Evolutionary conservation across 2,329 filamentous ascomycete species (phyloP).

Genomic region (Nemania sp.): DNA sequence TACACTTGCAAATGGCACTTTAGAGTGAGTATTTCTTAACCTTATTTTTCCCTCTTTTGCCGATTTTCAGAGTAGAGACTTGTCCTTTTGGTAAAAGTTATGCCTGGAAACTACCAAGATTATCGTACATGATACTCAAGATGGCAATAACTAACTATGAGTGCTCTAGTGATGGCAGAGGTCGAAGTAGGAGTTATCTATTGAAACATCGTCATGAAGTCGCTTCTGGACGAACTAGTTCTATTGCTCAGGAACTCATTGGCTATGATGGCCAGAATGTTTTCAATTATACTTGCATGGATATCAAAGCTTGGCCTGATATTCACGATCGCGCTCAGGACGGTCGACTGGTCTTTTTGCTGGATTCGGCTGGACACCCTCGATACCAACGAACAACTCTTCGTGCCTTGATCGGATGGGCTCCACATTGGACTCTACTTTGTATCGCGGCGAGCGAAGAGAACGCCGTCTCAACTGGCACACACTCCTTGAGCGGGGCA

Average conservation of each 20-base stretch:
- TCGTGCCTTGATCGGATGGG: slow-evolving; percentile 92
- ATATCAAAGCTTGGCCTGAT: slow-evolving; percentile 93
- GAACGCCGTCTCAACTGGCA: slow-evolving; percentile 57
- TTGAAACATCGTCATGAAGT: slow-evolving; percentile 95
- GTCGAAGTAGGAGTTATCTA: slow-evolving; percentile 87
- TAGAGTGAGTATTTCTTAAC: too few species aligned
- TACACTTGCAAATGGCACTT: slow-evolving; percentile 84
- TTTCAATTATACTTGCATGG: slow-evolving; percentile 86
- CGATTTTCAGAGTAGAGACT: too few species aligned
- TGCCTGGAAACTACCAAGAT: too few species aligned
- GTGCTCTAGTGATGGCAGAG: slow-evolving; percentile 91
- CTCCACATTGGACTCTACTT: slow-evolving; percentile 90
- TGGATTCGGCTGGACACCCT: slow-evolving; percentile 91
- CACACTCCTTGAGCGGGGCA: slow-evolving; percentile 60
- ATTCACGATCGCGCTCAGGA: slow-evolving; percentile 83
- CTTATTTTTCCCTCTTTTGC: too few species aligned
- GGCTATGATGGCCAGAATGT: slow-evolving; percentile 76
- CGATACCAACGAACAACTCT: slow-evolving; percentile 90
- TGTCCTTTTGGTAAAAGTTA: too few species aligned
- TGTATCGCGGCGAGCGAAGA: slow-evolving; percentile 86
- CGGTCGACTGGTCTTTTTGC: slow-evolving; percentile 85
- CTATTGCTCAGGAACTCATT: slow-evolving; percentile 91
- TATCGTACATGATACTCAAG: too few species aligned
- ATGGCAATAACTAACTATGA: too few species aligned
- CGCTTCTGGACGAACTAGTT: slow-evolving; percentile 90